phyloP scores from a whole-genome alignment of 495 filamentous ascomycete species.

The Viridothelium virens region DNA sequence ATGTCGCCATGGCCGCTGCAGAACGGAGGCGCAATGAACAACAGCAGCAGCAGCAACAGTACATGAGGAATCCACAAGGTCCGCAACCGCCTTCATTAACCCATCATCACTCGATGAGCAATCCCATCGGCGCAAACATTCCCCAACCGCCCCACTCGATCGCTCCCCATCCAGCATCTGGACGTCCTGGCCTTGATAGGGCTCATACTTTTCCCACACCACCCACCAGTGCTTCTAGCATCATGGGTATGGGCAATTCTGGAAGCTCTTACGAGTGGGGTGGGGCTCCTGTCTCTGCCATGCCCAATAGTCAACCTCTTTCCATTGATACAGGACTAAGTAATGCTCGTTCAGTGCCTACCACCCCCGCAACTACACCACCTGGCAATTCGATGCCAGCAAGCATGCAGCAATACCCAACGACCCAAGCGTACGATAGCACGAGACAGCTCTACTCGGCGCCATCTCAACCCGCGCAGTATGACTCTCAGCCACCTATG shows the following conservation, averaged over 20 bases:
- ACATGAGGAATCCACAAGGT: constrained; percentile 42
- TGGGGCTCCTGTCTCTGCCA: constrained; percentile 55
- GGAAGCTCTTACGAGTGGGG: constrained; percentile 71
- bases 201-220: constrained; percentile 90
- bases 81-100: constrained; percentile 61
- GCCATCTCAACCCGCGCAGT: constrained; percentile 61
- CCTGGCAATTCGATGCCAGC: constrained; percentile 63
- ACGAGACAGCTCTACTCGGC: constrained; percentile 76
- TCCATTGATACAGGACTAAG: constrained; percentile 78
- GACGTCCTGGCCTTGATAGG: constrained; percentile 67
- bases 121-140: constrained; percentile 53
- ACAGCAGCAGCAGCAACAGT: constrained; percentile 36
- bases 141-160: constrained; percentile 63
- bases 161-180: constrained; percentile 60
- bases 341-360: constrained; percentile 82
- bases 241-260: constrained; percentile 72
- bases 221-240: constrained; percentile 82
- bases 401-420: constrained; percentile 68
- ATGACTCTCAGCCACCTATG: constrained; percentile 50
- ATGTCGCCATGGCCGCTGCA: constrained; percentile 79
- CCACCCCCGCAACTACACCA: constrained; percentile 88
- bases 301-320: constrained; percentile 62
- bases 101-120: constrained; percentile 69
- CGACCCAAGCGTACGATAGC: constrained; percentile 64
- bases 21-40: constrained; percentile 61